These are phyloP conservation scores for Leptographium radiaticola DNA, from an alignment of 2,329 filamentous ascomycete genomes.

Conservation along the genomic window DNA sequence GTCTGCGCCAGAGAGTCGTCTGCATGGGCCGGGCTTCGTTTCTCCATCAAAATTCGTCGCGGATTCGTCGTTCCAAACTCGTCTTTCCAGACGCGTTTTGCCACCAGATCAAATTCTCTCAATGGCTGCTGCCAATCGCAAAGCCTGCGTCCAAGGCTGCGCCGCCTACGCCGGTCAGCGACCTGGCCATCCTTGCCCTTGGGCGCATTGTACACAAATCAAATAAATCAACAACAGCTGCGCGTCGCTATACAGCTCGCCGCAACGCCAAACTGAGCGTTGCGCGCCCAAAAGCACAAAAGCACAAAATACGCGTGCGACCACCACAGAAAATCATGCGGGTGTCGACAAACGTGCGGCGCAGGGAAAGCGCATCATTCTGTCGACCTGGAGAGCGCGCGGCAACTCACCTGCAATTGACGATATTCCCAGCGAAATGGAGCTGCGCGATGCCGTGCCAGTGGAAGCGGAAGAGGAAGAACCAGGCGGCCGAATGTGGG, in stretches of 20 bases:
- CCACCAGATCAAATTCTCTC: no score
- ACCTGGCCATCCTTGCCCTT: no score
- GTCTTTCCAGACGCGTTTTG: no score
- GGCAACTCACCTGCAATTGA: slow-evolving; percentile 10
- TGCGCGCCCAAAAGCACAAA: neutral
- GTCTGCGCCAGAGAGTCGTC: slow-evolving; percentile 21
- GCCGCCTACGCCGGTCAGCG: no score
- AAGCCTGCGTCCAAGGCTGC: no score
- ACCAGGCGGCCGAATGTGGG: slow-evolving; percentile 22
- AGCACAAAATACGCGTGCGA: neutral
- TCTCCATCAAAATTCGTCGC: slow-evolving; percentile 19
- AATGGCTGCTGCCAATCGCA: no score
- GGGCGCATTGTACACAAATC: no score
- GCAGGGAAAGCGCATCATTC: neutral
- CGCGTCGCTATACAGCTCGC: neutral
- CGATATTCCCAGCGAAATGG: slow-evolving; percentile 12
- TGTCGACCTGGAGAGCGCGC: neutral
- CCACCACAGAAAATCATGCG: neutral
- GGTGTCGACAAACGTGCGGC: neutral
- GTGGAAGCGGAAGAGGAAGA: slow-evolving; percentile 30
- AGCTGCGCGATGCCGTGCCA: slow-evolving; percentile 3
- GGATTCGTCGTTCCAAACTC: neutral
- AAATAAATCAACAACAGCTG: no score
- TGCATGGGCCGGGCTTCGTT: slow-evolving; percentile 20
- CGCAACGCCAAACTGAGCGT: no score